Evolutionary conservation across 2,329 filamentous ascomycete genomes (phyloP), one percentile per base, ranked within the genome.

Genomic region (Fusarium armeniacum): DNA sequence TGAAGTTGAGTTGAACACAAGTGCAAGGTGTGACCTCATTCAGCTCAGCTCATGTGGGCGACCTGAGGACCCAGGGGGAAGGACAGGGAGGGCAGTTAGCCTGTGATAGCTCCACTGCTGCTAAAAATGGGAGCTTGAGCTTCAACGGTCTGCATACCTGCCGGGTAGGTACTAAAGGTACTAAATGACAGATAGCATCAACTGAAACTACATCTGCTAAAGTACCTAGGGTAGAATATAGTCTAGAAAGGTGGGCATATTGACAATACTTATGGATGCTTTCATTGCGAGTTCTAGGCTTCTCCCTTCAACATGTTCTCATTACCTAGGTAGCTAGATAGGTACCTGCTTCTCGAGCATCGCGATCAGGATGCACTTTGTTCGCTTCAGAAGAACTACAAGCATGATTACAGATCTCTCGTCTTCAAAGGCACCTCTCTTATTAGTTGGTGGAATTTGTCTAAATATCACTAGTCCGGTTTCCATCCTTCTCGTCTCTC

Each of bases 21-120:
- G 36, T 33, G 28, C 40, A 36, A 52, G 45, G 30, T 65, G 62
- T 65, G 62, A 65, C 62, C 62, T 65, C 62, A 65, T 65, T 49
- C 62, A 64, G 61, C 47, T 60, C 41, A 65, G 62, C 62, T 66
- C 36, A 49, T 65, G 61, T 65, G 41, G 53, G 36, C 35, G 36
- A 36, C 46, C 60, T 62, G 33, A 30, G 36, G 22, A 28, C 18
- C 38, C 16, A 18, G 38, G 40, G 41, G 57, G 51, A 13, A 30
- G 33, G 13, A 30, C 59, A 67, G 41, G 64, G 45, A 44, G 59
- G 49, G 58, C 43, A 50, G 45, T 38, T 50, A 36, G 51, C 49
- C 50, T 59, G 38, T 40, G 46, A 24, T 16, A 47, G 41, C 53
- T 49, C 62, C 61, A 65, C 61, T 53, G 26, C 13, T 58, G n/a